A percentile compares a stretch with the other conserved stretches of the same genome.
Evolutionary conservation across 2,329 filamentous ascomycete species (phyloP).

Genomic region (Nannizziopsis barbatae): DNA sequence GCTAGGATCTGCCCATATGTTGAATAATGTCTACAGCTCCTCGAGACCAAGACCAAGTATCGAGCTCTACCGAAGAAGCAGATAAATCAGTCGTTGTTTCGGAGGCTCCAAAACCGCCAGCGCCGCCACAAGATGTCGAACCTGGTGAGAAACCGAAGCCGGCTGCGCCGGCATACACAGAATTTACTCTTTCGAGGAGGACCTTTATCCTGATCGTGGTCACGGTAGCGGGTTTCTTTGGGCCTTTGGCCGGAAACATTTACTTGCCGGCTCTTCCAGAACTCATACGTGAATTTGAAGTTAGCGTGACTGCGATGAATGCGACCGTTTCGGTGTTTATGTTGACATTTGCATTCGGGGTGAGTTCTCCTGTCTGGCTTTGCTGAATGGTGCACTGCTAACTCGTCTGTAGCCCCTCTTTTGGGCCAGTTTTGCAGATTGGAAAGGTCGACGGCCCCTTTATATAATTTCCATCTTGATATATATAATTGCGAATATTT

Average conservation of each 20-base stretch:
- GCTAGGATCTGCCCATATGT: background rate
- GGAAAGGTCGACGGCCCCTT: background rate
- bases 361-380: constrained; percentile 13
- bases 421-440: constrained; percentile 1
- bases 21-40: background rate
- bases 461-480: constrained; percentile 3
- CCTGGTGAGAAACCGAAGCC: background rate
- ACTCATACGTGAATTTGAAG: constrained; percentile 31
- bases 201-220: constrained; percentile 32
- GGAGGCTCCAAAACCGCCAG: background rate
- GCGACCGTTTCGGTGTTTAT: constrained; percentile 38
- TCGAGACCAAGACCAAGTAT: background rate
- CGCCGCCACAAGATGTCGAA: background rate
- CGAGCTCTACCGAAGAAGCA: too few species aligned
- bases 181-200: constrained; percentile 27
- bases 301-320: constrained; percentile 30
- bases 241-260: constrained; percentile 36
- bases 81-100: background rate
- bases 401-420: background rate
- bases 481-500: constrained; percentile 1
- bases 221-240: constrained; percentile 35
- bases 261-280: constrained; percentile 35
- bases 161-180: constrained; percentile 26
- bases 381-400: background rate
- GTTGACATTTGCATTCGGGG: constrained; percentile 30